These are phyloP conservation scores for Harringtonia lauricola DNA, from an alignment of 2,329 filamentous ascomycete genomes.

Conservation along the genomic window DNA sequence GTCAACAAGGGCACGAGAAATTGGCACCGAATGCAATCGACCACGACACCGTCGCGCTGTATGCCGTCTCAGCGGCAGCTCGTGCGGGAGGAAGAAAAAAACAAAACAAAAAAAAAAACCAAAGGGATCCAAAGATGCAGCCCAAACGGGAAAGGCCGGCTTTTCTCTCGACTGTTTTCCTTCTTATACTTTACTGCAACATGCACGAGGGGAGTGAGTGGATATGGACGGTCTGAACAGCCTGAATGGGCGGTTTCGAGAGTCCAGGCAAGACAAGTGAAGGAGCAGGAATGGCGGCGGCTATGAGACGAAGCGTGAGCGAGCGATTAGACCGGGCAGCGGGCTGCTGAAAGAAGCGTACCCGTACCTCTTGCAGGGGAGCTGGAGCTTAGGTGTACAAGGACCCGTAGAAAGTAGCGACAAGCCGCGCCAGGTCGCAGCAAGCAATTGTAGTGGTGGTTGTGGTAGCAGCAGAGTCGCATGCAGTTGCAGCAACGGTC, in stretches of 20 bases:
- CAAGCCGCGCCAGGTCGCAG: conserved; percentile 3
- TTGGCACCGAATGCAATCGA: too few species aligned
- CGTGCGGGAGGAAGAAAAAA: not conserved
- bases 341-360: too few species aligned
- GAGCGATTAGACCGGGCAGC: too few species aligned
- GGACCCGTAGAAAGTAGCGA: not conserved
- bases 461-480: conserved; percentile 4
- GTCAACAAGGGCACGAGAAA: too few species aligned
- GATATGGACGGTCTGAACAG: too few species aligned
- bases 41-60: too few species aligned
- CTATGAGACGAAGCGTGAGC: too few species aligned
- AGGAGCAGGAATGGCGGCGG: too few species aligned
- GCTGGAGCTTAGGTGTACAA: not conserved
- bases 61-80: not conserved
- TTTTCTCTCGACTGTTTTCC: too few species aligned
- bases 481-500: conserved; percentile 5
- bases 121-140: not conserved
- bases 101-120: not conserved
- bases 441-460: not conserved
- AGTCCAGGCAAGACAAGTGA: too few species aligned
- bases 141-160: too few species aligned
- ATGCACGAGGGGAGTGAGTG: not conserved
- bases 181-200: not conserved
- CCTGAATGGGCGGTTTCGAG: too few species aligned
- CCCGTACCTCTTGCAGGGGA: not conserved